Base-by-base conservation (phyloP, 2,329 filamentous ascomycete genomes). In the Alternaria ventricosa region DNA sequence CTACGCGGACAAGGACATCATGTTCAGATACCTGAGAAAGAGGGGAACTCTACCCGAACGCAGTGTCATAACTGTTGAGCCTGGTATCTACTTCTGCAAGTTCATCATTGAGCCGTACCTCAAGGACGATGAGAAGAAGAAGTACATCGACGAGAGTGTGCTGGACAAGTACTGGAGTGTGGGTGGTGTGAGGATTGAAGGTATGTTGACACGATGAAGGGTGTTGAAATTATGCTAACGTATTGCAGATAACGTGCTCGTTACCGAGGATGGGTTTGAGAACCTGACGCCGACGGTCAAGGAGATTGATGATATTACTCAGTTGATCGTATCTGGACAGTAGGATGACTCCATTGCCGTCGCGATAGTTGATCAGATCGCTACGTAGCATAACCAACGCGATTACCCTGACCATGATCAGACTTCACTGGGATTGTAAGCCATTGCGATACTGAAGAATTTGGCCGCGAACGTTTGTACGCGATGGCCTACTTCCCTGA, bases 61-160 rank as follows among this genome's bases (percentile, higher is more conserved):
- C 8, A 90, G 90, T 54, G 93, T 99, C 23, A 90, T 99, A 57
- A 99, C 96, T 0, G 95, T 98, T 43, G 96, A 99, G 83, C 96
- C 96, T 12, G 96, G 96, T 20, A 89, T 90, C 43, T 94, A 94
- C 79, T 94, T 94, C 80, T 90, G 89, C 77, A 85, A 86, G 36
- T 90, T 88, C 58, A 93, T 92, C 67, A 87, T 94, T 63, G 87
- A 93, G 81, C 87, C 87, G 20, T 90, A 89, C 75, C 87, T 92
- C 75, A 84, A 91, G 71, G 83, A 86, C 55, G 84, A 87, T 62
- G 81, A 83, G 60, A 88, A 91, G 75, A 83, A 84, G 43, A 84
- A 85, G 62, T 92, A 87, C 71, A 90, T 96, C 73, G 86, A 94
- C 79, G 82, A 83, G 68, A 83, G 84, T 6, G 85, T 90, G 6